A percentile compares a stretch with the other conserved stretches of the same genome.
Evolutionary conservation across 2,329 filamentous ascomycete genomes (phyloP).

Genomic region (Pseudogymnoascus sp.): DNA sequence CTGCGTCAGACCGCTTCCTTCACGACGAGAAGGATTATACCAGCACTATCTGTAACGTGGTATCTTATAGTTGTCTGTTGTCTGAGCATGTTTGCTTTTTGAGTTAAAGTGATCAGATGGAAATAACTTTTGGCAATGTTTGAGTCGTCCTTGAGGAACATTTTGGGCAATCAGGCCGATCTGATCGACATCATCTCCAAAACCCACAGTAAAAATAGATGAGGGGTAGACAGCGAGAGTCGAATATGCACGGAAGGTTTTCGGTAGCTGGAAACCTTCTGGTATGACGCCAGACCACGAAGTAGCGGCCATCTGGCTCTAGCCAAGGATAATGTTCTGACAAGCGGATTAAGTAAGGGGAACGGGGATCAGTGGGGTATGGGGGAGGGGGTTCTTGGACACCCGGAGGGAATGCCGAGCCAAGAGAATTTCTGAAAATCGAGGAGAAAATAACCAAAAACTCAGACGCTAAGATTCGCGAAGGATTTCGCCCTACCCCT

Average conservation of each 20-base stretch:
- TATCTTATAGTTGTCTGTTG: neutral
- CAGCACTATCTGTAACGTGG: neutral
- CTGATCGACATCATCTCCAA: neutral
- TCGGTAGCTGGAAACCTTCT: neutral
- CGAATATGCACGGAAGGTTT: neutral
- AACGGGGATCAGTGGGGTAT: constrained; percentile 4
- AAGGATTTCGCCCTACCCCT: neutral
- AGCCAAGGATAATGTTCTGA: neutral
- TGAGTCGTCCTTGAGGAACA: neutral
- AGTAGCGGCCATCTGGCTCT: neutral
- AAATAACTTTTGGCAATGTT: neutral
- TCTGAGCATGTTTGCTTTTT: neutral
- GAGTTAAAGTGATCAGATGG: neutral
- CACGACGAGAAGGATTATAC: neutral
- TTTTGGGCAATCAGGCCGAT: neutral
- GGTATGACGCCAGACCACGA: neutral
- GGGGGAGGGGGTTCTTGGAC: neutral
- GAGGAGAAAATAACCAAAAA: neutral
- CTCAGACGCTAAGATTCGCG: neutral
- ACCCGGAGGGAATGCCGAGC: neutral
- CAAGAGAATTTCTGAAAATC: neutral
- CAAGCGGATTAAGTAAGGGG: neutral
- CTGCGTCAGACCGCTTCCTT: neutral
- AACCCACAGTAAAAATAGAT: neutral
- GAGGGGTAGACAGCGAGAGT: neutral